phyloP scores from a whole-genome alignment of 140 eudicot species.

The Bidens hawaiensis region DNA sequence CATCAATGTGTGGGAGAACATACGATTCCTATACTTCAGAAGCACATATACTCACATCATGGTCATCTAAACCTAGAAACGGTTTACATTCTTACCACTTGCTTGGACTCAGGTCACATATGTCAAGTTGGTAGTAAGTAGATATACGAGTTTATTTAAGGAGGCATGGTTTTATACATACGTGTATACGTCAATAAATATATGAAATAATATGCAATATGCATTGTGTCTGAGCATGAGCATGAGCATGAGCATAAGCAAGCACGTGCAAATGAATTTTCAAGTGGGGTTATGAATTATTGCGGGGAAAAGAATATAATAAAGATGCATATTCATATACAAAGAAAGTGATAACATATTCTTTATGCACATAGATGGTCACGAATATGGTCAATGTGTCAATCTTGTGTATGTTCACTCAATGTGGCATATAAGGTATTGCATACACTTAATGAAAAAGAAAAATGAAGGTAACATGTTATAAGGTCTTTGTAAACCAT shows the following conservation, averaged over 20 bases:
- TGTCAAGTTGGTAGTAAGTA: conserved; percentile 5
- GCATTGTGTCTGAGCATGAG: not conserved
- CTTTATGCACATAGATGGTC: conserved; percentile 24
- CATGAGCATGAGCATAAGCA: not conserved
- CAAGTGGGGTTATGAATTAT: conserved; percentile 38
- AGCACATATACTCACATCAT: not conserved
- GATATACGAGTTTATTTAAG: not conserved
- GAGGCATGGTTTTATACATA: conserved; percentile 1
- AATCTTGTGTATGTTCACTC: too few species aligned
- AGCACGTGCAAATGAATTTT: conserved; percentile 29
- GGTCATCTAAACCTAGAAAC: not conserved
- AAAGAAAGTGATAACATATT: conserved; percentile 18
- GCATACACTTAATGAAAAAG: not conserved
- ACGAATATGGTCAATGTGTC: not conserved
- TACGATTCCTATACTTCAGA: not conserved
- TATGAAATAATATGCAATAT: conserved; percentile 11
- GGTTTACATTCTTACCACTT: conserved; percentile 15
- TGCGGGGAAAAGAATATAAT: conserved; percentile 29
- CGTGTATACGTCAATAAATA: conserved; percentile 2
- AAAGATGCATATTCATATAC: conserved; percentile 29
- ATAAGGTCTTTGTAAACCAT: conserved; percentile 11
- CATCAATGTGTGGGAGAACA: conserved; percentile 5
- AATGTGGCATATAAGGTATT: too few species aligned
- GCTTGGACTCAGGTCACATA: not conserved
- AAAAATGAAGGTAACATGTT: conserved; percentile 10